Evolutionary conservation across 495 filamentous ascomycete species (phyloP).

Genomic region (Aspergillus saccharolyticus): DNA sequence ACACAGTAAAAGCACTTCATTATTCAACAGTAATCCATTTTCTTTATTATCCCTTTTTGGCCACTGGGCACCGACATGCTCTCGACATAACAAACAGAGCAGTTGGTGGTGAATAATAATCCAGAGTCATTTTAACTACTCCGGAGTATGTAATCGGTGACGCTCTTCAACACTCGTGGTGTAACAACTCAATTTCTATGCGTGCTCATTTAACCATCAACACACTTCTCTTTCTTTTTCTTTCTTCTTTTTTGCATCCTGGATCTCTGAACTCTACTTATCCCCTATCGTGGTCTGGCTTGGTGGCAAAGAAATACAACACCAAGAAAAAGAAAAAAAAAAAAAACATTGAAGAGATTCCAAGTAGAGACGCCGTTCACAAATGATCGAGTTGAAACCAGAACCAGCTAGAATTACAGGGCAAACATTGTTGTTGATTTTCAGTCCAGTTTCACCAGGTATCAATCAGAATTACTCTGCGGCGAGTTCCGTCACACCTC

Average conservation of each 20-base stretch:
- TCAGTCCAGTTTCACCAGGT: slow-evolving; percentile 15
- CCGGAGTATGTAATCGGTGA: no score
- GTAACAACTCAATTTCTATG: neutral
- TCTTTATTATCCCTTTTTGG: no score
- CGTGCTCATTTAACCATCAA: neutral
- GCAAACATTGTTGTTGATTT: slow-evolving; percentile 12
- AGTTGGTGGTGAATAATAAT: neutral
- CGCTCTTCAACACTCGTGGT: no score
- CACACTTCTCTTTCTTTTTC: neutral
- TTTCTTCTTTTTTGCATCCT: no score
- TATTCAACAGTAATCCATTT: no score
- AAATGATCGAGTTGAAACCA: slow-evolving; percentile 4
- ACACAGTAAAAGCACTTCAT: no score
- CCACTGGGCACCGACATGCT: no score
- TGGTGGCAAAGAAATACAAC: neutral
- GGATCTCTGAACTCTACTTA: neutral
- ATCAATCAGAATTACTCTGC: slow-evolving; percentile 38
- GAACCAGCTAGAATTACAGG: slow-evolving; percentile 20
- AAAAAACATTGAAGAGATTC: neutral
- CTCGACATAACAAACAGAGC: no score
- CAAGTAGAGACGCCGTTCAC: slow-evolving; percentile 3
- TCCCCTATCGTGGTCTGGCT: neutral
- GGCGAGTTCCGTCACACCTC: slow-evolving; percentile 62
- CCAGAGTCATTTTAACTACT: no score
- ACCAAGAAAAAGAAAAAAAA: neutral